Evolutionary conservation across 441 rosid species (phyloP).

Genomic region (Breynia disticha): DNA sequence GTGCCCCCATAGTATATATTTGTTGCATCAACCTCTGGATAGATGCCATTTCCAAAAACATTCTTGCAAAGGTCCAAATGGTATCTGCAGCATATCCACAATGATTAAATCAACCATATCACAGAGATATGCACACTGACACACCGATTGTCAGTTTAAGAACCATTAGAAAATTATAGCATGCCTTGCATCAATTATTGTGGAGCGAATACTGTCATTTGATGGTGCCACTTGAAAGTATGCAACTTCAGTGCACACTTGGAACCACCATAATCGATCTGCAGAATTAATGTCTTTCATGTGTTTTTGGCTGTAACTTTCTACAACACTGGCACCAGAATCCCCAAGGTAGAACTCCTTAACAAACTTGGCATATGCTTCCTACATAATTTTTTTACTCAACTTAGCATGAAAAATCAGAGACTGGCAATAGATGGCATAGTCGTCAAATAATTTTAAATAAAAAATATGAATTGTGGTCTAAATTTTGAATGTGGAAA

Average conservation of each 20-base stretch:
- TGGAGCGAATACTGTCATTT: slow-evolving; percentile 78
- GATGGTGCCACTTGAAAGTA: slow-evolving; percentile 95
- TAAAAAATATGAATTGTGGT: not conserved
- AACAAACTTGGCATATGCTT: slow-evolving; percentile 61
- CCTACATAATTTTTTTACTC: slow-evolving; percentile 29
- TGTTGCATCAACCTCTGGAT: slow-evolving; percentile 77
- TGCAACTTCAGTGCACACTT: slow-evolving; percentile 93
- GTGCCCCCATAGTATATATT: slow-evolving; percentile 80
- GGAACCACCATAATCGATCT: slow-evolving; percentile 94
- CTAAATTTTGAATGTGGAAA: too few species aligned
- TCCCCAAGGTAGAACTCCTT: slow-evolving; percentile 40
- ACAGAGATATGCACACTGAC: slow-evolving; percentile 2
- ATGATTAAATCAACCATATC: slow-evolving; percentile 1
- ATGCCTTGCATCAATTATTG: slow-evolving; percentile 69
- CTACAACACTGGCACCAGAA: slow-evolving; percentile 33
- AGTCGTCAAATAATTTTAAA: not conserved
- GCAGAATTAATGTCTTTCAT: slow-evolving; percentile 43
- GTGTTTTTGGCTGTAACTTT: slow-evolving; percentile 51
- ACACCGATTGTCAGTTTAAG: not conserved
- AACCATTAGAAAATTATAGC: slow-evolving; percentile 10
- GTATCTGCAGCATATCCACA: slow-evolving; percentile 38
- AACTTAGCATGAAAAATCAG: slow-evolving; percentile 1
- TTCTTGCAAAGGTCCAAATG: slow-evolving; percentile 85
- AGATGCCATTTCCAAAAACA: slow-evolving; percentile 62
- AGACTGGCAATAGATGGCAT: not conserved